A percentile compares a stretch with the other conserved stretches of the same genome.
Conservation (phyloP, 192 early-diverging fungal species). For the Coemansia umbellata region DNA sequence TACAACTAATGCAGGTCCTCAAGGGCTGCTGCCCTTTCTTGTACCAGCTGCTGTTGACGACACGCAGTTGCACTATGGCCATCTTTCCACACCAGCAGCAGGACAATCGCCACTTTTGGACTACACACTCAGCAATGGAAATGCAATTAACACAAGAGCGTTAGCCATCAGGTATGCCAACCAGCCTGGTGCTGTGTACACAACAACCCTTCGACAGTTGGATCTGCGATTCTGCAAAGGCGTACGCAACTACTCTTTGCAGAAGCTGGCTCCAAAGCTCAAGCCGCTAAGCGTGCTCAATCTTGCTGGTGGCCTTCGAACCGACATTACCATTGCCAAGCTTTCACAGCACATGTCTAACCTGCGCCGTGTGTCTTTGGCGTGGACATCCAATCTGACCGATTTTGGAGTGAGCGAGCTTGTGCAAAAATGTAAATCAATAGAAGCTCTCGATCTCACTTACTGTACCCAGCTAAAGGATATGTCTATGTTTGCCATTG, state of each 20-base stretch:
- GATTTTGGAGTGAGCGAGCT: constrained; percentile 57
- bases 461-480: constrained; percentile 57
- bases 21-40: no score
- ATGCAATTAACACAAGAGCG: no score
- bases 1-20: no score
- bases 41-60: constrained; percentile 9
- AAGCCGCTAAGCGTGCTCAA: constrained; percentile 44
- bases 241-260: constrained; percentile 55
- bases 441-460: constrained; percentile 55
- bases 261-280: constrained; percentile 51
- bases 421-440: constrained; percentile 47
- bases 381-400: constrained; percentile 56
- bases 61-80: constrained; percentile 1
- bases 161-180: no score
- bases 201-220: constrained; percentile 49
- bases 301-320: constrained; percentile 54
- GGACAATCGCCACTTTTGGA: no score
- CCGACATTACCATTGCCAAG: constrained; percentile 59
- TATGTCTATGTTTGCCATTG: constrained; percentile 50
- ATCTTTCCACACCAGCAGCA: no score
- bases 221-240: constrained; percentile 59
- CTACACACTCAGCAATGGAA: no score
- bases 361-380: constrained; percentile 50
- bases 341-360: constrained; percentile 45
- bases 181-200: no score